phyloP scores from a whole-genome alignment of 2,329 filamentous ascomycete species.

The Teratosphaeria pseudoeucalypti region DNA sequence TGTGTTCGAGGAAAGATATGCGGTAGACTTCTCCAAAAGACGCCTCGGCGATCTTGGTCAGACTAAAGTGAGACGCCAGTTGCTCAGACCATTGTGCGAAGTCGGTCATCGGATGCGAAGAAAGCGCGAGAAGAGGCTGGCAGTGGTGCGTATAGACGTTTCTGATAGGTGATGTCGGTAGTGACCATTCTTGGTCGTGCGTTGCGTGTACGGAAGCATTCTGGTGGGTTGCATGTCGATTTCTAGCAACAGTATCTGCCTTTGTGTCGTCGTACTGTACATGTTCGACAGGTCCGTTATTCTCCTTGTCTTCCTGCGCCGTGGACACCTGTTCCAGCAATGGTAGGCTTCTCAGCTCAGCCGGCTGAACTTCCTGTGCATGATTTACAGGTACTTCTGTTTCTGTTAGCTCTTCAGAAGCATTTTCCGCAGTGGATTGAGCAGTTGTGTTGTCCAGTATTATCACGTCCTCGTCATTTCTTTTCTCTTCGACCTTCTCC shows the following conservation, averaged over 20 bases:
- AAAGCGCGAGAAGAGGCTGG: slow-evolving; percentile 17
- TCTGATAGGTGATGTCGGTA: neutral
- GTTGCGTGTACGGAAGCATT: neutral
- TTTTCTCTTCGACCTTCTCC: neutral
- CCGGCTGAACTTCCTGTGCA: neutral
- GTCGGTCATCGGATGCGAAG: slow-evolving; percentile 22
- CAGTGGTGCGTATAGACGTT: slow-evolving; percentile 18
- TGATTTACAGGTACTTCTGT: neutral
- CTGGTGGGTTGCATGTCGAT: neutral
- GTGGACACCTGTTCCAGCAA: neutral
- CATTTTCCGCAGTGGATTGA: neutral
- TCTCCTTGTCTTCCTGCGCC: neutral
- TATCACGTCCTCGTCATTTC: neutral
- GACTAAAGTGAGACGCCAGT: slow-evolving; percentile 34
- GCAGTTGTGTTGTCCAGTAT: neutral
- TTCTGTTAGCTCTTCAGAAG: neutral
- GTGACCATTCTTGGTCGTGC: neutral
- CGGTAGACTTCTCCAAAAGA: slow-evolving; percentile 58
- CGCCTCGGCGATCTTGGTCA: slow-evolving; percentile 55
- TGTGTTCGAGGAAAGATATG: slow-evolving; percentile 30
- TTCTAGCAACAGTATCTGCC: neutral
- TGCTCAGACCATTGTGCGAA: slow-evolving; percentile 34
- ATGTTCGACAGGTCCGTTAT: neutral
- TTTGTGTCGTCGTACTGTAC: neutral
- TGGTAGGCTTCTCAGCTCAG: neutral